phyloP scores from a whole-genome alignment of 176 grass and related monocot species.

The Cymbopogon citratus region DNA sequence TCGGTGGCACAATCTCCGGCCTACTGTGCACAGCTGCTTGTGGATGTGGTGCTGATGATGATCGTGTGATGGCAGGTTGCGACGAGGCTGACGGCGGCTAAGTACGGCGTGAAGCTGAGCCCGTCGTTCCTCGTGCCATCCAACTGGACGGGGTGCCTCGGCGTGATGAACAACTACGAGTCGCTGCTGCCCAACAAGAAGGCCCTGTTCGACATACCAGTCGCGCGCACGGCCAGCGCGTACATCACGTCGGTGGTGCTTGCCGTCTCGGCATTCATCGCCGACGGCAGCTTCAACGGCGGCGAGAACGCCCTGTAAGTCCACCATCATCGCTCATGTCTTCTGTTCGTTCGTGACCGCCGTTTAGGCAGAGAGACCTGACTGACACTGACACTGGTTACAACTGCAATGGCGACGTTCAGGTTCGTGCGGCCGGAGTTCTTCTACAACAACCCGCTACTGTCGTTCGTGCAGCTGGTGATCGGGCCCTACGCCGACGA shows the following conservation, averaged over 20 bases:
- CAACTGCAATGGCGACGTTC: background rate
- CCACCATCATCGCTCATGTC: background rate
- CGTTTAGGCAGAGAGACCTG: background rate
- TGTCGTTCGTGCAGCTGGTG: constrained; percentile 90
- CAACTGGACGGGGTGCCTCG: constrained; percentile 94
- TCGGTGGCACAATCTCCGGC: background rate
- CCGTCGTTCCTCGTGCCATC: constrained; percentile 92
- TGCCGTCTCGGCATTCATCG: constrained; percentile 72
- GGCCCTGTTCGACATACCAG: constrained; percentile 92
- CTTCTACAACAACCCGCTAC: constrained; percentile 98
- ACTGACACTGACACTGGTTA: background rate
- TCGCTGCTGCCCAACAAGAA: constrained; percentile 82
- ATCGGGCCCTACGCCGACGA: constrained; percentile 95
- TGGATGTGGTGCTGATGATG: background rate
- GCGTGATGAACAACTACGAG: constrained; percentile 97
- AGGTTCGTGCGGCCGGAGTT: constrained; percentile 90
- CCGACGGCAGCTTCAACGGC: constrained; percentile 93
- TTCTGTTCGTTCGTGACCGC: background rate
- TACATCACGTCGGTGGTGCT: constrained; percentile 72
- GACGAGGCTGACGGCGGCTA: constrained; percentile 79
- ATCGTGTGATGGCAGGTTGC: constrained; percentile 47
- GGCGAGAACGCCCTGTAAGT: constrained; percentile 92
- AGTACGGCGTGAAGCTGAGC: constrained; percentile 81
- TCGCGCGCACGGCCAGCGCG: constrained; percentile 75
- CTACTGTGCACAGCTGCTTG: background rate